phyloP scores from a whole-genome alignment of 495 filamentous ascomycete genomes.

The Cairneyella variabilis region DNA sequence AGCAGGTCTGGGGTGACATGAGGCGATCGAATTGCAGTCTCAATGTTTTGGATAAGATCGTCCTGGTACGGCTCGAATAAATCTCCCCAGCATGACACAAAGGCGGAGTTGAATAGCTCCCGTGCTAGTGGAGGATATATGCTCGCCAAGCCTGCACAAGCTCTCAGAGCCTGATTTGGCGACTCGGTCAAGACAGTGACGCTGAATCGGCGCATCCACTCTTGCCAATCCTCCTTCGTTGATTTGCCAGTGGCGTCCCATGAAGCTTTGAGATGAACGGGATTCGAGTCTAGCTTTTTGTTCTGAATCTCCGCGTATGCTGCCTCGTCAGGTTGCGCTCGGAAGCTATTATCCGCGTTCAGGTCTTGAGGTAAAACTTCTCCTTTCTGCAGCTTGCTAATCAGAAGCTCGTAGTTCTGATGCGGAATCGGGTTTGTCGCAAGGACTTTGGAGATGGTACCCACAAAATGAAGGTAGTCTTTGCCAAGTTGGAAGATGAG shows the following conservation, averaged over 20 bases:
- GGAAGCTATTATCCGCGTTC: constrained; percentile 81
- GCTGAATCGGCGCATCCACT: constrained; percentile 96
- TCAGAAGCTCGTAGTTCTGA: constrained; percentile 83
- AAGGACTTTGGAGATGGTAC: constrained; percentile 78
- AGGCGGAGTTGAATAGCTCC: constrained; percentile 96
- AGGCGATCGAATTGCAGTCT: constrained; percentile 86
- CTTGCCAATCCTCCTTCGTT: constrained; percentile 96
- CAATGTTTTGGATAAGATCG: constrained; percentile 90
- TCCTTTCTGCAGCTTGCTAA: constrained; percentile 88
- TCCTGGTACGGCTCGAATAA: constrained; percentile 90
- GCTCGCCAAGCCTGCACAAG: constrained; percentile 86
- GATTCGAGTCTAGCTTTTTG: constrained; percentile 94
- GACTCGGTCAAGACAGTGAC: constrained; percentile 94
- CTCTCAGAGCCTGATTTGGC: constrained; percentile 87
- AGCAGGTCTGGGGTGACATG: constrained; percentile 94
- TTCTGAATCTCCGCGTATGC: constrained; percentile 76
- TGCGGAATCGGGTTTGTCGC: constrained; percentile 70
- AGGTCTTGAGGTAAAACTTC: constrained; percentile 92
- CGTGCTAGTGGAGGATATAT: constrained; percentile 88
- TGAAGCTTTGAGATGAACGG: constrained; percentile 93
- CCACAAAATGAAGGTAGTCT: constrained; percentile 90
- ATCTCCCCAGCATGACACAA: constrained; percentile 98
- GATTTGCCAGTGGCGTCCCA: constrained; percentile 97
- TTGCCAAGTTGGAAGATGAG: constrained; percentile 93
- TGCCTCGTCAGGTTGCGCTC: constrained; percentile 71